Conservation (phyloP, 164 flowering plant genomes). For the Stephania cephalantha region DNA sequence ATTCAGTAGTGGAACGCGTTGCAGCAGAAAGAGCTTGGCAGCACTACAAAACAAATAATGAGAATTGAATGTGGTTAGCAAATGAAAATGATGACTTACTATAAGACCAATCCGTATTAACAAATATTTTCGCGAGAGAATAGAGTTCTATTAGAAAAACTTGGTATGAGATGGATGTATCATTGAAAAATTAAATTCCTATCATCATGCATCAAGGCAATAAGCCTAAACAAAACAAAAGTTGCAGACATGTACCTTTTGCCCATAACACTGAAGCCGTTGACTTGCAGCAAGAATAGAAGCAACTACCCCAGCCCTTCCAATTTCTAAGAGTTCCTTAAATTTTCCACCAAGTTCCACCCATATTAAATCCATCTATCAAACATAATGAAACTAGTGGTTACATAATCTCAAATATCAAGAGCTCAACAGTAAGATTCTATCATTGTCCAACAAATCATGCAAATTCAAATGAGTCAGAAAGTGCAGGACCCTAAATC, state of each 20-base stretch:
- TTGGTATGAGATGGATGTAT: background rate
- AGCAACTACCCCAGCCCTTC: slow-evolving; percentile 86
- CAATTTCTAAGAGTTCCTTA: slow-evolving; percentile 65
- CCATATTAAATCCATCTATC: slow-evolving; percentile 67
- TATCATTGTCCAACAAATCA: background rate
- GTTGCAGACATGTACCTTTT: slow-evolving; percentile 36
- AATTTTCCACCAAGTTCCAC: slow-evolving; percentile 69
- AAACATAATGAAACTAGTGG: background rate
- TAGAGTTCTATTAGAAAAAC: background rate
- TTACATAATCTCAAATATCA: background rate
- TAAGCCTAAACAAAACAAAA: background rate
- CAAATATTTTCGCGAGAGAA: background rate
- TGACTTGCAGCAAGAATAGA: slow-evolving; percentile 73
- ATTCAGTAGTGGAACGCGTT: slow-evolving; percentile 41
- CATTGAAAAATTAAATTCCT: background rate
- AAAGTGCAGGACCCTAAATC: too few relatives aligned
- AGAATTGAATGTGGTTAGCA: slow-evolving; percentile 3
- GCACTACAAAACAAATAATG: slow-evolving; percentile 44
- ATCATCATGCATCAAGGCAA: background rate
- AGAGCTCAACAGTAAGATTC: background rate
- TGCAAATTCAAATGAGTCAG: background rate
- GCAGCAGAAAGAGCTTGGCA: slow-evolving; percentile 76
- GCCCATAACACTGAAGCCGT: slow-evolving; percentile 54
- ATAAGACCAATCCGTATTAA: background rate
- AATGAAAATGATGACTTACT: background rate